Conservation (phyloP, 2,329 filamentous ascomycete genomes). For the Alternaria brassicicola region DNA sequence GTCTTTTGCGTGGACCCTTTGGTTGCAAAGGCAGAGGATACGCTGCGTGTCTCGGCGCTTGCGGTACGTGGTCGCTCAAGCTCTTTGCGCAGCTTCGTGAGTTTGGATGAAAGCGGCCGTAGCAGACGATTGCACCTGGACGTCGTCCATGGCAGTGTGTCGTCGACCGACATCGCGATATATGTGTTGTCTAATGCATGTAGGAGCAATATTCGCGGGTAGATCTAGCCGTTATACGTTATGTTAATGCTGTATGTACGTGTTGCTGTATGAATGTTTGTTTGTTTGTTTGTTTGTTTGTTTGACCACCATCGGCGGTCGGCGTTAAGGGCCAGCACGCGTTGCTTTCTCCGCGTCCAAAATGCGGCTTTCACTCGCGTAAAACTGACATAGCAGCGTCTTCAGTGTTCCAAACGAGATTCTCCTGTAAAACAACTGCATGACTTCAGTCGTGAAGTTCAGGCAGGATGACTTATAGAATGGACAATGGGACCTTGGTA, state of each 20-base stretch:
- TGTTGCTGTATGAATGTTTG: slow-evolving; percentile 9
- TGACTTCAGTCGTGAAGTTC: background rate
- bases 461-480: background rate
- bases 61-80: slow-evolving; percentile 31
- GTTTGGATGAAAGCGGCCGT: slow-evolving; percentile 50
- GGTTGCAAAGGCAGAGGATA: slow-evolving; percentile 31
- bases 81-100: slow-evolving; percentile 48
- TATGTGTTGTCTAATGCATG: slow-evolving; percentile 27
- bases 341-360: slow-evolving; percentile 2
- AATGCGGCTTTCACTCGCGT: background rate
- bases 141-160: slow-evolving; percentile 50
- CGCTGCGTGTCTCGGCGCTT: slow-evolving; percentile 27
- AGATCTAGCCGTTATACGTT: background rate
- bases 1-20: slow-evolving; percentile 35
- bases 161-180: slow-evolving; percentile 39
- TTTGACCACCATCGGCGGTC: slow-evolving; percentile 28
- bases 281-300: slow-evolving; percentile 25
- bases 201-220: background rate
- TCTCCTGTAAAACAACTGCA: background rate
- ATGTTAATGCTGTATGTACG: slow-evolving; percentile 14
- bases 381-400: background rate
- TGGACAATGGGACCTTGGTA: background rate
- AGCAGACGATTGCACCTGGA: slow-evolving; percentile 53
- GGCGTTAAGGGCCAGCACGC: slow-evolving; percentile 16
- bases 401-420: background rate